Evolutionary conservation across 1,284 basidiomycete species (phyloP).

Genomic region (Ceratobasidium sp.): DNA sequence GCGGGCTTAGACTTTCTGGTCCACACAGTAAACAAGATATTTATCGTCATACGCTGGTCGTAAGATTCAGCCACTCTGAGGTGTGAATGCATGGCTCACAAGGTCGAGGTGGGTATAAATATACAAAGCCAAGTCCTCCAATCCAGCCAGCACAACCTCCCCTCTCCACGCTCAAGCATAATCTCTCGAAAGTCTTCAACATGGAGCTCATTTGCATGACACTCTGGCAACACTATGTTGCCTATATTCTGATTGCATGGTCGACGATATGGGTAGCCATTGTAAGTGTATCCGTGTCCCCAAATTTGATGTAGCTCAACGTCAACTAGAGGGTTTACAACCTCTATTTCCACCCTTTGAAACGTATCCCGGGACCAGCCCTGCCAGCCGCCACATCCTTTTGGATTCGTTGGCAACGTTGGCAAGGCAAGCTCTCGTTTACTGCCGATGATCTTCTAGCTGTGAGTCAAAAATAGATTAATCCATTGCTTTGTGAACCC

Average conservation of each 20-base stretch:
- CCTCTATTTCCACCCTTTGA: neutral
- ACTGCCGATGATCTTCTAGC: neutral
- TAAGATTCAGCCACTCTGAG: too few relatives aligned
- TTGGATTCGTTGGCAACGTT: constrained; percentile 8
- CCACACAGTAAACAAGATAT: too few relatives aligned
- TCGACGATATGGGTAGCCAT: neutral
- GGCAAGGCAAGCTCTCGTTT: constrained; percentile 6
- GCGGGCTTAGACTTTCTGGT: too few relatives aligned
- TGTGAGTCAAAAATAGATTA: neutral
- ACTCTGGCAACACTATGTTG: neutral
- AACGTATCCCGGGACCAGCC: neutral
- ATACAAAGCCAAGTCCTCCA: neutral
- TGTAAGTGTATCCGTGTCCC: neutral
- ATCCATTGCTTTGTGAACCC: neutral
- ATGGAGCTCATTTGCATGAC: neutral
- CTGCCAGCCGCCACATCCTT: neutral
- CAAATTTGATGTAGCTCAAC: neutral
- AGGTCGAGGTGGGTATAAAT: too few relatives aligned
- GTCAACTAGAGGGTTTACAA: neutral
- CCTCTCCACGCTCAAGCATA: too few relatives aligned
- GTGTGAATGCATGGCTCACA: too few relatives aligned
- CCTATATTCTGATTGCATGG: neutral
- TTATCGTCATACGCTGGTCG: too few relatives aligned
- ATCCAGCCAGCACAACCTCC: too few relatives aligned
- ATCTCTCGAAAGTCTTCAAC: too few relatives aligned